Base-by-base conservation (phyloP, 2,329 filamentous ascomycete genomes). In the Hymenoscyphus infarciens region DNA sequence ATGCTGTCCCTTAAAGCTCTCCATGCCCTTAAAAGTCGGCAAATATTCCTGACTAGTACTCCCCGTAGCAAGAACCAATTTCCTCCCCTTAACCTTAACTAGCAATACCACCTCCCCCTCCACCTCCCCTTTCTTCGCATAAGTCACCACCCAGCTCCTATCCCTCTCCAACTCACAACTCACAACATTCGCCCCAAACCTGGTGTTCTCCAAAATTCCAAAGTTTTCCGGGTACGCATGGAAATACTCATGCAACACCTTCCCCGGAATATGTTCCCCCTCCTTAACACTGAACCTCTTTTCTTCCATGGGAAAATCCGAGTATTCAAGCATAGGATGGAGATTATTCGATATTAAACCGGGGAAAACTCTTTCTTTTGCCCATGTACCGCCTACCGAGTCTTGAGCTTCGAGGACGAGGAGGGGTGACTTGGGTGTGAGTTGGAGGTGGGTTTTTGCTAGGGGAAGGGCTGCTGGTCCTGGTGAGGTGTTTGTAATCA, bases 341-440 rank as follows among this genome's bases (percentile, higher is more conserved):
- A 90, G 82, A 70, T 92, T 92, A 74, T 93, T 92, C 59, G 83
- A 86, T 69, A 85, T 87, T 57, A 93, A 79, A 1, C 84, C 86
- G 0, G 85, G 82, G 72, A 92, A 88, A 0, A 90, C 74, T 1
- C 88, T 82, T 53, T 88, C 79, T 62, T 83, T 78, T n/a, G 86
- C 83, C 89, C 89, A 92, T 10, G 86, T 85, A 2, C 89, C 89
- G 1, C 89, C 89, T 5, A 87, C 70, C 0, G 82, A 82, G 15
- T 78, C 72, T 16, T 80, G 78, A 8, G 78, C 75, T 52, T 91
- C 88, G 27, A 89, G 75, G 13, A 90, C 72, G 0, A 80, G 76
- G 33, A 90, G 71, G 2, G 79, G 80, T 59, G 79, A 77, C n/a
- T 76, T 71, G 1, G 86, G 86, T 67, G 88, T 79, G 52, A 86